Base-by-base conservation (phyloP, 2,329 filamentous ascomycete genomes). In the Pseudopyrenochaeta lycopersici region DNA sequence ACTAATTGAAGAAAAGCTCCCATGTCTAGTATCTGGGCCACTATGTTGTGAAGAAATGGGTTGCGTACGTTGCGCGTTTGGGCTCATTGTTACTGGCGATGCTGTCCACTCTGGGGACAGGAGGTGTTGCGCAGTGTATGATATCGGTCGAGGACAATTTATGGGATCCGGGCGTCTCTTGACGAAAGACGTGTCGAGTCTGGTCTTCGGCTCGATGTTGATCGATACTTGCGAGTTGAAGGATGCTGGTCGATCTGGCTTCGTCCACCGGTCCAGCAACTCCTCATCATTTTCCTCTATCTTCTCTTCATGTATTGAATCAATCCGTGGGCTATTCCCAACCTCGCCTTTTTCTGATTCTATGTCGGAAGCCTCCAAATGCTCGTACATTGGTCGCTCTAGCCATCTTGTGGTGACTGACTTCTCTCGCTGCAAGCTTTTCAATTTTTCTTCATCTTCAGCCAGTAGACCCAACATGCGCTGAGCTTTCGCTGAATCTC, bases 401-500 rank as follows among this genome's bases (percentile, higher is more conserved):
- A 68, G 40, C 66, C 66, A 68, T 68, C 58, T 60, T 54, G 66
- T 68, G 17, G 66, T 68, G 31, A 62, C 44, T 2, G 66, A 68
- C 29, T 59, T 66, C 47, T 67, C 64, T 14, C 66, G 60, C 44
- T 63, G 56, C 15, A 68, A 44, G 36, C 35, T 48, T 40, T 45
- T 55, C 15, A 53, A 40, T 12, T 53, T 58, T 39, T 64, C 66
- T 45, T 64, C 64, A 30, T 63, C 60, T 29, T 65, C 65, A 29
- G 64, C 59, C 30, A 69, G 60, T 29, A 68, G 35, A 11, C 57
- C 60, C 23, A 69, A 54, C 62, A 69, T 68, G 47, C 60, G 66
- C 43, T 69, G 62, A 12, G 66, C 66, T 53, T 63, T 68, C 23
- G 64, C 66, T 30, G 63, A 59, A 46, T 69, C 64, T 52, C 64